phyloP scores from a whole-genome alignment of 78 protist genomes.

The Polysphondylium violaceum region DNA sequence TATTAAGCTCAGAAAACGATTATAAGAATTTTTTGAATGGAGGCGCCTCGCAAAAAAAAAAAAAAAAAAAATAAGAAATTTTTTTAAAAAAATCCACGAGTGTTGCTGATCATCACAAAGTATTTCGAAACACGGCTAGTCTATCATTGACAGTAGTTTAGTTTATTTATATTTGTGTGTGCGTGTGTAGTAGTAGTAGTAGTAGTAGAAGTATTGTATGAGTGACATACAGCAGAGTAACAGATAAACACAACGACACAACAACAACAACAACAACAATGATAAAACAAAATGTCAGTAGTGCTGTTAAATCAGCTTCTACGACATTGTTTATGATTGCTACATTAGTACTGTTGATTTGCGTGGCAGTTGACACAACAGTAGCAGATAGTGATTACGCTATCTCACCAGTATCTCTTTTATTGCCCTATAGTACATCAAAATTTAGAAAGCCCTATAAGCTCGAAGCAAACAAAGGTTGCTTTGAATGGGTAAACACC shows the following conservation, averaged over 20 bases:
- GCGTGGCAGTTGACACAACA: not conserved
- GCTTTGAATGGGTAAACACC: constrained; percentile 69
- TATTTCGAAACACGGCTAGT: no score
- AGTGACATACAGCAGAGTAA: not conserved
- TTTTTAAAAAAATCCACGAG: no score
- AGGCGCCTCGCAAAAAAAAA: no score
- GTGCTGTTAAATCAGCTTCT: not conserved
- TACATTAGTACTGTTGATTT: not conserved
- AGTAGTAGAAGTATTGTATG: not conserved
- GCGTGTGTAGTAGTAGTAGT: not conserved
- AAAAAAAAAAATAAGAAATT: no score
- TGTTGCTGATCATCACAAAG: no score
- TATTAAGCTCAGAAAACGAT: no score
- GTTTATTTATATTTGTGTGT: not conserved
- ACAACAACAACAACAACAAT: not conserved
- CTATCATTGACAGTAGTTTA: no score
- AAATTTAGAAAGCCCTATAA: constrained; percentile 44
- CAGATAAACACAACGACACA: not conserved
- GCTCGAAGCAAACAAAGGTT: constrained; percentile 69
- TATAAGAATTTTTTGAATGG: no score
- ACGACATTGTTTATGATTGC: no score
- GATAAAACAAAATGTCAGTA: not conserved
- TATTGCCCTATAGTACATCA: constrained; percentile 63
- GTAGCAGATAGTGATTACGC: constrained; percentile 41
- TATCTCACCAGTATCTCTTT: constrained; percentile 42